These are phyloP conservation scores for Zelonia costaricensis DNA, from an alignment of 208 protist species.

Conservation along the genomic window DNA sequence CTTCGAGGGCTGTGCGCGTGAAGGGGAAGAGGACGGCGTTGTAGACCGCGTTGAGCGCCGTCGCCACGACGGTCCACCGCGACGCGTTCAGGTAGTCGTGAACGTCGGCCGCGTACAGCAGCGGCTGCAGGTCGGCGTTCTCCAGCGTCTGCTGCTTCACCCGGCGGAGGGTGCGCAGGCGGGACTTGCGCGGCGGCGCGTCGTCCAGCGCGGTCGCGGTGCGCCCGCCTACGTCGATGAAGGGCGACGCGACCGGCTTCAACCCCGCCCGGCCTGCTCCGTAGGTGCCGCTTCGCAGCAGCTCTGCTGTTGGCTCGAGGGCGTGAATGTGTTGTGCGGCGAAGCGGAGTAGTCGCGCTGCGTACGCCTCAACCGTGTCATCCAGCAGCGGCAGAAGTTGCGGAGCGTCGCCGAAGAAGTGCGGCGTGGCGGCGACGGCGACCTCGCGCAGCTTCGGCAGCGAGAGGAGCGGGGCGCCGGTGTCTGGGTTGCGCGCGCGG, in stretches of 20 bases:
- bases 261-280: neutral
- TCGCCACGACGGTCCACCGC: slow-evolving; percentile 35
- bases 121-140: slow-evolving; percentile 43
- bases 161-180: slow-evolving; percentile 36
- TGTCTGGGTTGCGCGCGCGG: slow-evolving; percentile 1
- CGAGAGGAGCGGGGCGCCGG: slow-evolving; percentile 25
- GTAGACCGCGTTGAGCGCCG: slow-evolving; percentile 19
- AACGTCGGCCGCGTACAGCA: slow-evolving; percentile 71
- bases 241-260: neutral
- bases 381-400: slow-evolving; percentile 29
- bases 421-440: slow-evolving; percentile 24
- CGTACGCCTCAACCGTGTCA: slow-evolving; percentile 34
- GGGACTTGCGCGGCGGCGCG: slow-evolving; percentile 14
- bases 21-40: slow-evolving; percentile 63
- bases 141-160: slow-evolving; percentile 43
- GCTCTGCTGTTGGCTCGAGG: slow-evolving; percentile 19
- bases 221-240: neutral
- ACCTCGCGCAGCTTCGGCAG: slow-evolving; percentile 33
- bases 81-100: slow-evolving; percentile 46
- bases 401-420: slow-evolving; percentile 19
- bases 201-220: slow-evolving; percentile 16
- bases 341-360: slow-evolving; percentile 31
- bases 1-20: slow-evolving; percentile 52
- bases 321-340: slow-evolving; percentile 15
- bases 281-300: slow-evolving; percentile 23